Conservation (phyloP, 257 asterid species). For the Cynanchum wilfordii region DNA sequence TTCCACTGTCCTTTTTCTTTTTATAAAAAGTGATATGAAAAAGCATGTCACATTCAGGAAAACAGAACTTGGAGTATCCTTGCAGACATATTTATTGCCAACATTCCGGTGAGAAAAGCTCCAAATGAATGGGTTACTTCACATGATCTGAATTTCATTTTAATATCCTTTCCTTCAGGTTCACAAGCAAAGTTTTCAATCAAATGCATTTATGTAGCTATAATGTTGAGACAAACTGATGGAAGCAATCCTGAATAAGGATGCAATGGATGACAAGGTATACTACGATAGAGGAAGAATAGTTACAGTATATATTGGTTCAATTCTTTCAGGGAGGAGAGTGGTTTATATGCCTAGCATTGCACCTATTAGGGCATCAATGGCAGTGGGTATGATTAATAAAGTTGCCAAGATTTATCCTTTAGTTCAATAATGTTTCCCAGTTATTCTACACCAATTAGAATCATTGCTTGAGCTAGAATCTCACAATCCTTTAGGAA, state of each 20-base stretch:
- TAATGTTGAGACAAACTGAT: conserved; percentile 95
- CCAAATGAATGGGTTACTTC: conserved; percentile 12
- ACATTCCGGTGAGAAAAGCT: conserved; percentile 60
- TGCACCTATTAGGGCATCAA: background rate
- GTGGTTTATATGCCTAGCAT: background rate
- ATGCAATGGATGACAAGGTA: conserved; percentile 97
- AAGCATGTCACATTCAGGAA: conserved; percentile 35
- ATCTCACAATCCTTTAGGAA: background rate
- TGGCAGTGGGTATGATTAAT: background rate
- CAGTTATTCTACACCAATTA: background rate
- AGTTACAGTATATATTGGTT: background rate
- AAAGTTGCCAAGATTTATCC: background rate
- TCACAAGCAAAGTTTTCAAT: conserved; percentile 58
- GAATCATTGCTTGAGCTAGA: background rate
- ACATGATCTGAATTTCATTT: conserved; percentile 13
- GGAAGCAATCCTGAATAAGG: conserved; percentile 93
- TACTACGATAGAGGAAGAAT: background rate
- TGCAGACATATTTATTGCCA: conserved; percentile 64
- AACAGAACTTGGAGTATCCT: conserved; percentile 65
- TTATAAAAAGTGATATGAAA: background rate
- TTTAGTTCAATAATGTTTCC: background rate
- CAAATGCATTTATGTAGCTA: conserved; percentile 94
- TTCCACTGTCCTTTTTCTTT: background rate
- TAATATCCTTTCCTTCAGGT: conserved; percentile 35
- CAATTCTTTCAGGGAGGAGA: background rate